phyloP scores from a whole-genome alignment of 2,329 filamentous ascomycete genomes.

The Biscogniauxia sp. region DNA sequence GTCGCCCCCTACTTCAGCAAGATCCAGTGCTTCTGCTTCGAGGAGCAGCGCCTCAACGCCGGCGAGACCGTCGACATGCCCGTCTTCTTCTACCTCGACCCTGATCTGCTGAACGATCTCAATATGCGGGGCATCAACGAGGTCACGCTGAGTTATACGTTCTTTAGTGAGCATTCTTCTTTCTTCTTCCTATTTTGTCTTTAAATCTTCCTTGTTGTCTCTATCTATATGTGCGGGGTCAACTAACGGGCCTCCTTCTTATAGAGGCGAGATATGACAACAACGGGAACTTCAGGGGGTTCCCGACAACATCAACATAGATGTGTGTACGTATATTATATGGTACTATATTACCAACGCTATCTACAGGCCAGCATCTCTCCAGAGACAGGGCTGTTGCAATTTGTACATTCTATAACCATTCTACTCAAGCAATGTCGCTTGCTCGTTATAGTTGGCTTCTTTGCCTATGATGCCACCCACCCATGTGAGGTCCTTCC shows the following conservation, averaged over 20 bases:
- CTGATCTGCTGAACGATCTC: conserved; percentile 86
- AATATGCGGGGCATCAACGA: conserved; percentile 94
- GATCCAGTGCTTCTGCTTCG: conserved; percentile 99
- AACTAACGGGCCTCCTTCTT: neutral
- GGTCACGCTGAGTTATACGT: conserved; percentile 94
- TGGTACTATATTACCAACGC: conserved; percentile 4
- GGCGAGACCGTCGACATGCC: conserved; percentile 99
- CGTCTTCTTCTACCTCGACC: conserved; percentile 98
- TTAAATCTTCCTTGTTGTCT: neutral
- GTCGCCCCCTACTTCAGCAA: conserved; percentile 98
- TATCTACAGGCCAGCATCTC: neutral
- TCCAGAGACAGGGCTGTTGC: neutral
- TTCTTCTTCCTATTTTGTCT: neutral
- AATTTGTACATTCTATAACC: neutral
- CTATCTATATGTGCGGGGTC: neutral
- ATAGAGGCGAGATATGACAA: conserved; percentile 82
- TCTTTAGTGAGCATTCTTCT: conserved; percentile 74
- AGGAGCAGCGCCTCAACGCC: conserved; percentile 90
- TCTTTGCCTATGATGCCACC: neutral
- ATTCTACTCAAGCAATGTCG: neutral
- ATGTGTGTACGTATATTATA: conserved; percentile 7
- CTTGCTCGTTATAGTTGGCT: neutral
- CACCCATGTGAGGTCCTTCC: neutral
- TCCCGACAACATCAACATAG: conserved; percentile 20
- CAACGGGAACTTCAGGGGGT: conserved; percentile 62